Evolutionary conservation across 768 basidiomycete species (phyloP).

Genomic region (Inosperma sp.): DNA sequence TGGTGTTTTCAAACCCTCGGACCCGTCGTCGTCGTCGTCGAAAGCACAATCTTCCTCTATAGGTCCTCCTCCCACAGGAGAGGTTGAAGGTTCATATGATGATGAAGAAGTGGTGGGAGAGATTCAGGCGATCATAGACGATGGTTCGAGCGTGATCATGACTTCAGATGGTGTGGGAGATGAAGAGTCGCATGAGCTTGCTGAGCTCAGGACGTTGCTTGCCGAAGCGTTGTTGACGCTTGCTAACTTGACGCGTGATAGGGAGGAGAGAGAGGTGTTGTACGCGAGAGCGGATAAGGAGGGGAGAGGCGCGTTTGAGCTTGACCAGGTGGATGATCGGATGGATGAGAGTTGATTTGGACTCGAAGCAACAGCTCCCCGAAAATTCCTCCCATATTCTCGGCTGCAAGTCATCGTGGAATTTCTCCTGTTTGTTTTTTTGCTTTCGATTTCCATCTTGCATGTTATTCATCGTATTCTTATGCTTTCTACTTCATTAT

Average conservation of each 20-base stretch:
- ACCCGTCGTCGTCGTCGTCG: too few species aligned
- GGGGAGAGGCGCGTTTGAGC: conserved; percentile 31
- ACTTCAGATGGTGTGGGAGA: conserved; percentile 5
- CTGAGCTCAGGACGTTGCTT: conserved; percentile 32
- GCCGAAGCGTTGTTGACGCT: conserved; percentile 56
- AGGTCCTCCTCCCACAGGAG: too few species aligned
- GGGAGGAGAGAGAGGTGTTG: conserved; percentile 44
- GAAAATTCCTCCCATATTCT: background rate
- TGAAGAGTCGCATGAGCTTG: conserved; percentile 6
- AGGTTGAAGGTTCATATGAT: too few species aligned
- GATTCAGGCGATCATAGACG: conserved; percentile 3
- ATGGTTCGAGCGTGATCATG: conserved; percentile 8
- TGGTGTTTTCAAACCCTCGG: too few species aligned
- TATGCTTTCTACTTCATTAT: too few species aligned
- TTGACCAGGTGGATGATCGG: conserved; percentile 23
- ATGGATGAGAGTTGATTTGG: conserved; percentile 14
- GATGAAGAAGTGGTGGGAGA: too few species aligned
- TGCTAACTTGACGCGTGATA: conserved; percentile 53
- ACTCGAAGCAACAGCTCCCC: background rate
- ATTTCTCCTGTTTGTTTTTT: too few species aligned
- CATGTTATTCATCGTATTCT: too few species aligned
- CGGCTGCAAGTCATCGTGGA: background rate
- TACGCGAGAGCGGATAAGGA: conserved; percentile 49
- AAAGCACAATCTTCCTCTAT: too few species aligned
- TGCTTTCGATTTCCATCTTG: too few species aligned